phyloP scores from a whole-genome alignment of 495 filamentous ascomycete species.

The Letharia columbiana region DNA sequence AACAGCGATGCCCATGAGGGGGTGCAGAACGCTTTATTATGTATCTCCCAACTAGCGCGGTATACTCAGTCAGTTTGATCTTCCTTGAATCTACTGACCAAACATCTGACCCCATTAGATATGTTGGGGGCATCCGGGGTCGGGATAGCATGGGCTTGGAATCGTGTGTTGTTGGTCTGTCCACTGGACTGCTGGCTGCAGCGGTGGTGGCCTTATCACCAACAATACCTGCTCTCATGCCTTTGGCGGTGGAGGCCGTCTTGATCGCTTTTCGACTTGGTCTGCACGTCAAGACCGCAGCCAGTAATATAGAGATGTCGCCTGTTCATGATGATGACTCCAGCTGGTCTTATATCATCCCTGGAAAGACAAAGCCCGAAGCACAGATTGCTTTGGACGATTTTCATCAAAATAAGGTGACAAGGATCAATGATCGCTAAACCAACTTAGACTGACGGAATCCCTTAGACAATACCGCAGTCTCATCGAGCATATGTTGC shows the following conservation, averaged over 20 bases:
- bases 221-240: slow-evolving; percentile 59
- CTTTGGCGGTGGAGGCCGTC: slow-evolving; percentile 59
- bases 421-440: slow-evolving; percentile 3
- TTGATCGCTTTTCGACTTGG: slow-evolving; percentile 67
- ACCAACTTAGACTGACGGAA: not conserved
- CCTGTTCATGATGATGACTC: slow-evolving; percentile 41
- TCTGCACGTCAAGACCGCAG: slow-evolving; percentile 42
- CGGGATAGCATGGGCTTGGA: slow-evolving; percentile 34
- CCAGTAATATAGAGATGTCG: slow-evolving; percentile 36
- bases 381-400: slow-evolving; percentile 38
- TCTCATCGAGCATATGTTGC: slow-evolving; percentile 64
- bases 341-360: slow-evolving; percentile 50
- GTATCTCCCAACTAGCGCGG: slow-evolving; percentile 61
- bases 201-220: slow-evolving; percentile 60
- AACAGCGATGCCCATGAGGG: slow-evolving; percentile 49
- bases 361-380: slow-evolving; percentile 36
- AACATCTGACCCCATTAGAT: slow-evolving; percentile 37
- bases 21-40: slow-evolving; percentile 58
- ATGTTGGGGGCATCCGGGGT: slow-evolving; percentile 44
- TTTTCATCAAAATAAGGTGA: slow-evolving; percentile 46
- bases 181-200: slow-evolving; percentile 65
- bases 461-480: slow-evolving; percentile 44
- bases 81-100: slow-evolving; percentile 12
- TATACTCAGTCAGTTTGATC: slow-evolving; percentile 60
- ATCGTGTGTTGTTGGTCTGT: slow-evolving; percentile 54